Evolutionary conservation across 2,329 filamentous ascomycete species (phyloP), one percentile per base, ranked within the genome.

Genomic region (Allantophomopsis lycopodina): DNA sequence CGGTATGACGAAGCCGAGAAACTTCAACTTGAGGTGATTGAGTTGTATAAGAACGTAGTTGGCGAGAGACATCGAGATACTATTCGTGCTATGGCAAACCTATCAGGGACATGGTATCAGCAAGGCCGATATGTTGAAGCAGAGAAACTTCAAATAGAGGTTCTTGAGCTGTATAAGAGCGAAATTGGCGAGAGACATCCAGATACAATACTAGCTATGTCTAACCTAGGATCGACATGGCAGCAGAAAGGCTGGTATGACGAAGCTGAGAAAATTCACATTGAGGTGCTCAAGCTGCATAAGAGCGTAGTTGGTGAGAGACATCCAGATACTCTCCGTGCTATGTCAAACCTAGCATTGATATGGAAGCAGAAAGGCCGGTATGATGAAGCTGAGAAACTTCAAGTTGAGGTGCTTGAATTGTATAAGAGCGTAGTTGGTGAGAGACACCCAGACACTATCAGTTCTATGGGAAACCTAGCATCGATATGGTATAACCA

Each of bases 381-480:
- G 39, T 53, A 55, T 39, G 48, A 41, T 12, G 41, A 49, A 32
- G 44, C 39, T n/a, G 53, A 54, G 47, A 40, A n/a, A 14, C 14
- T 44, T 11, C 49, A 54, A n/a, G 50, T 50, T 28, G 5, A 15
- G 15, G 31, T 8, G 8, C 31, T 32, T 5, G 31, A 32, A 13
- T 15, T 32, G 31, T 4, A 15, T 5, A 32, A 32, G 31, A 15
- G 15, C 12, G 31, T 32, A 8, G 4, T 4, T 8, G 31, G 31
- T 5, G 31, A 32, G 4, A 32, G 8, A 15, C 31, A 32, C 31
- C 31, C 31, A 13, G 4, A 4, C 5, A 8, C 31, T 32, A 13
- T 32, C 4, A 5, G 8, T 4, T 4, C 13, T 15, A 8, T 8
- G 31, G 31, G 13, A 15, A 13, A 32, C 15, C 31, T 32, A 15